Percentiles rank a stretch among this genome's conserved stretches.
Conservation (phyloP, 2,329 filamentous ascomycete genomes). For the Hymenoscyphus scutula region DNA sequence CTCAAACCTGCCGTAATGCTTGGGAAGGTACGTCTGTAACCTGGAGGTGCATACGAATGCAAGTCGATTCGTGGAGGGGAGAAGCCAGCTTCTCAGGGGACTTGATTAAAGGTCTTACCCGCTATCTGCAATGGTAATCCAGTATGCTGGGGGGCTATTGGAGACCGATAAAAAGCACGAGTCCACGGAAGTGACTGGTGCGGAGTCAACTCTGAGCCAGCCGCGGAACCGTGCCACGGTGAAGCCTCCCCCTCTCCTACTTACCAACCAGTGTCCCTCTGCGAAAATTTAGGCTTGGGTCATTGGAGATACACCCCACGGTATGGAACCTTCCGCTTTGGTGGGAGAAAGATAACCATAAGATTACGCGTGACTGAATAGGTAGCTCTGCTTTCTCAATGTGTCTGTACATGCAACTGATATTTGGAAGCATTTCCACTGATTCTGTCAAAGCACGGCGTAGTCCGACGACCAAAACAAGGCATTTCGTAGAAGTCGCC, state of each 20-base stretch:
- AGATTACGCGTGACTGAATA: not conserved
- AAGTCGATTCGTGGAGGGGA: not conserved
- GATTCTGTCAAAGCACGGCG: too few species aligned
- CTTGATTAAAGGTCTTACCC: not conserved
- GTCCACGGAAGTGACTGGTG: not conserved
- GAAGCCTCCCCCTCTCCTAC: not conserved
- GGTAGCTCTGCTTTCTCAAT: not conserved
- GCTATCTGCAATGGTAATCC: not conserved
- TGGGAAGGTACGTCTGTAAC: not conserved
- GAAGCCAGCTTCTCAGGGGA: not conserved
- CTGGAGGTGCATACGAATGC: not conserved
- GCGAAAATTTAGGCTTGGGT: not conserved
- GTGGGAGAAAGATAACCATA: not conserved
- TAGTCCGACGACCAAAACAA: not conserved
- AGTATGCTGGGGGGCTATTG: not conserved
- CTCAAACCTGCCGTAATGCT: not conserved
- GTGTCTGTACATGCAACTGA: too few species aligned
- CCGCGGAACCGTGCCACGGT: not conserved
- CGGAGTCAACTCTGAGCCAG: not conserved
- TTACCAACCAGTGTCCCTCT: not conserved
- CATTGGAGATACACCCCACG: not conserved
- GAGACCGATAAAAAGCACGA: not conserved
- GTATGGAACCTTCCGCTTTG: not conserved
- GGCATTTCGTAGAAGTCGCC: not conserved
- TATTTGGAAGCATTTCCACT: too few species aligned